Evolutionary conservation across 2,329 filamentous ascomycete species (phyloP).

Genomic region (Magnaporthiopsis incrustans): DNA sequence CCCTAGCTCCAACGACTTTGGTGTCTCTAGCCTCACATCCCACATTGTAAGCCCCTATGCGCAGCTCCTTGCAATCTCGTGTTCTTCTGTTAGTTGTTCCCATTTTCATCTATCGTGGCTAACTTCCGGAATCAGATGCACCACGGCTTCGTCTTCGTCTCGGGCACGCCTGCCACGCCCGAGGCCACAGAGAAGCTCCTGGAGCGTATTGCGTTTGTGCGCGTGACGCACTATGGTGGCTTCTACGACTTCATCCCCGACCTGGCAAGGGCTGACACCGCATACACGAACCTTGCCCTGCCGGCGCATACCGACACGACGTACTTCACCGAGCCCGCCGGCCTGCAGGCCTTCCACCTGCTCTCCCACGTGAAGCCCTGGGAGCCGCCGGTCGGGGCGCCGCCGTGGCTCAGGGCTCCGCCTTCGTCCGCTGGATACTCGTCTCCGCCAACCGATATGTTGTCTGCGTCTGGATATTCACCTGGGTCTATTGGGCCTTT

Average conservation of each 20-base stretch:
- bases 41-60: conserved; percentile 36
- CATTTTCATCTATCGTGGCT: background rate
- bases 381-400: conserved; percentile 26
- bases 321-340: conserved; percentile 88
- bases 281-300: conserved; percentile 80
- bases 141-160: conserved; percentile 72
- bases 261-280: conserved; percentile 79
- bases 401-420: background rate
- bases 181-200: conserved; percentile 67
- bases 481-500: too few species aligned
- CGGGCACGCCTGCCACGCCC: conserved; percentile 57
- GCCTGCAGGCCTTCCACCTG: conserved; percentile 87
- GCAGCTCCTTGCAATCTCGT: too few species aligned
- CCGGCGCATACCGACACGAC: conserved; percentile 89
- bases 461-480: too few species aligned
- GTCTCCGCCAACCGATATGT: conserved; percentile 11
- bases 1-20: conserved; percentile 31
- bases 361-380: conserved; percentile 58
- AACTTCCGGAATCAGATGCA: conserved; percentile 38
- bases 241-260: conserved; percentile 81
- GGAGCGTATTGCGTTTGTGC: conserved; percentile 76
- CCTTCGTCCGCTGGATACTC: too few species aligned
- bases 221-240: conserved; percentile 82
- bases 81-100: background rate
- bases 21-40: conserved; percentile 53